A percentile compares a stretch with the other conserved stretches of the same genome.
Conservation (phyloP, 2,329 filamentous ascomycete species). For the Fusarium guadeloupense region DNA sequence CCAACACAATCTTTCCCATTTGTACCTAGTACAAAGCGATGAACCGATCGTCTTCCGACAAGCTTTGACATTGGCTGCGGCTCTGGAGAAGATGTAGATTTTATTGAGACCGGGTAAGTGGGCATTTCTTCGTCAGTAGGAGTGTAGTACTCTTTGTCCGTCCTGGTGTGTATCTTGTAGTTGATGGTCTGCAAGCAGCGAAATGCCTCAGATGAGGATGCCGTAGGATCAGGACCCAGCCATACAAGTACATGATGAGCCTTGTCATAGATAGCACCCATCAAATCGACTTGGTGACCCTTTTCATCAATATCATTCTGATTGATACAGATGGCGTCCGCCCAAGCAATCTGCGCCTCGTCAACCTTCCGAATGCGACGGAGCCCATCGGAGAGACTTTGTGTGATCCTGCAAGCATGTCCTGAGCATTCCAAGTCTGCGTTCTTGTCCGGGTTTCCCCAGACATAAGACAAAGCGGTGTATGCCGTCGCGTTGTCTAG, state of each 20-base stretch:
- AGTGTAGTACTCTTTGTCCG: not conserved
- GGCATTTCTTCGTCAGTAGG: not conserved
- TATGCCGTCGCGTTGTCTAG: conserved; percentile 1
- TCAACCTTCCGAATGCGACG: conserved; percentile 1
- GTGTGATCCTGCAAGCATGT: not conserved
- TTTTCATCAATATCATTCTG: conserved; percentile 11
- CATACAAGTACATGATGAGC: conserved; percentile 9
- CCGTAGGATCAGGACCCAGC: conserved; percentile 2
- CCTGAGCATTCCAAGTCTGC: not conserved
- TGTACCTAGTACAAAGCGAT: not conserved
- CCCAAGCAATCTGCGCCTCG: not conserved
- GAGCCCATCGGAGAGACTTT: conserved; percentile 4
- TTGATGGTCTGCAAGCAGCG: conserved; percentile 8
- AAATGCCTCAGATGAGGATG: conserved; percentile 4
- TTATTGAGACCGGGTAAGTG: not conserved
- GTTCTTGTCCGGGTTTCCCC: not conserved
- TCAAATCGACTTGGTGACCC: conserved; percentile 10
- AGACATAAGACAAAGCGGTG: conserved; percentile 6
- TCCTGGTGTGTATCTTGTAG: conserved; percentile 1
- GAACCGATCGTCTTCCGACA: not conserved
- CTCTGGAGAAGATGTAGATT: not conserved
- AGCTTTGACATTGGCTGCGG: not conserved
- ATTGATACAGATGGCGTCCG: no score
- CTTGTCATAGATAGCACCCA: conserved; percentile 14
- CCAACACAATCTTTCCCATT: not conserved